Percentiles rank a stretch among this genome's conserved stretches.
Conservation (phyloP, 257 asterid species). For the Solanum phureja region DNA sequence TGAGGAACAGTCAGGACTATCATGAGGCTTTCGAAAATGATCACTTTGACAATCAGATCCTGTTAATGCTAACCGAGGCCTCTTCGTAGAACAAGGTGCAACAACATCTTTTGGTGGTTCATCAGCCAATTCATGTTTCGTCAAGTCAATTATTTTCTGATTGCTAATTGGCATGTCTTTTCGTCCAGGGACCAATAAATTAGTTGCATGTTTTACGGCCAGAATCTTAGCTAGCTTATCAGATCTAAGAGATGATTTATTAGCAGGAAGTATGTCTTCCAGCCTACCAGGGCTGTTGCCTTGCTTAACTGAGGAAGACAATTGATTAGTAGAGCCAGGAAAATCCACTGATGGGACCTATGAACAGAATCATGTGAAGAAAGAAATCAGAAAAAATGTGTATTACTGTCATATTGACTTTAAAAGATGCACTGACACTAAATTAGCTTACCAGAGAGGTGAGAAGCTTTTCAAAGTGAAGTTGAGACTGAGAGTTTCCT, state of each 20-base stretch:
- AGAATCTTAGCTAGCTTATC: constrained; percentile 28
- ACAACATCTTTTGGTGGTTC: constrained; percentile 25
- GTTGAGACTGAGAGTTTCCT: constrained; percentile 22
- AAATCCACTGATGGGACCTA: neutral
- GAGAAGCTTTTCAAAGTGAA: constrained; percentile 29
- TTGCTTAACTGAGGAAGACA: constrained; percentile 30
- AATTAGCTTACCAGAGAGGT: constrained; percentile 34
- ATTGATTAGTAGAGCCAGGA: constrained; percentile 18
- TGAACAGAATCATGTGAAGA: neutral
- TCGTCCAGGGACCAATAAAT: constrained; percentile 16
- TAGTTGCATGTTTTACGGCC: constrained; percentile 23
- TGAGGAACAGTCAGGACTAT: constrained; percentile 3
- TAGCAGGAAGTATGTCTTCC: constrained; percentile 73
- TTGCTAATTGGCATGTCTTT: constrained; percentile 4
- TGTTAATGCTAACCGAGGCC: constrained; percentile 37
- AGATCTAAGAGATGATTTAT: constrained; percentile 51
- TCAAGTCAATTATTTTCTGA: neutral
- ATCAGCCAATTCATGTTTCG: constrained; percentile 12
- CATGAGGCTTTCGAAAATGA: constrained; percentile 11
- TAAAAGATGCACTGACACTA: neutral
- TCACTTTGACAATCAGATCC: constrained; percentile 26
- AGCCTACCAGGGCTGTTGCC: constrained; percentile 13
- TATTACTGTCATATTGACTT: neutral
- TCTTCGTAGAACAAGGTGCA: constrained; percentile 40
- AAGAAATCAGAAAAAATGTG: neutral